phyloP scores from a whole-genome alignment of 768 basidiomycete genomes.

The Hypholoma fasciculare region DNA sequence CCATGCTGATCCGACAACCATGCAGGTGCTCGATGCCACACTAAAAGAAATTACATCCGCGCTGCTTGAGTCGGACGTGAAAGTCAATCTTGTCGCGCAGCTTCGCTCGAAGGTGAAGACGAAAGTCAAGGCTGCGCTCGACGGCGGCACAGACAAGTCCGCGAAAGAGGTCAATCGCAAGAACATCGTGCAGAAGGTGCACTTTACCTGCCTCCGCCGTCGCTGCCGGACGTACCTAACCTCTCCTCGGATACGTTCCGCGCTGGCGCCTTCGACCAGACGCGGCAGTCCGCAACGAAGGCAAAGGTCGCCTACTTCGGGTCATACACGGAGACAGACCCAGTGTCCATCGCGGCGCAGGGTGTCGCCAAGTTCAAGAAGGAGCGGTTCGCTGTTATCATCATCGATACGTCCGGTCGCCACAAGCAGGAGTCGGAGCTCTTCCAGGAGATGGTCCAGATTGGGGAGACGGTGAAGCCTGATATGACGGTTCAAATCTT shows the following conservation, averaged over 20 bases:
- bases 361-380: conserved; percentile 98
- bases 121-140: conserved; percentile 83
- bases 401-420: conserved; percentile 96
- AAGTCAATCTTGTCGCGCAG: conserved; percentile 91
- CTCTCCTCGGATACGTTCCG: conserved; percentile 85
- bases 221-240: background rate
- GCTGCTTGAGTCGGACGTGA: conserved; percentile 94
- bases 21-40: conserved; percentile 87
- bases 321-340: conserved; percentile 98
- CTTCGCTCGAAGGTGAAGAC: conserved; percentile 88
- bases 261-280: conserved; percentile 98
- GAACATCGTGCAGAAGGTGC: conserved; percentile 89
- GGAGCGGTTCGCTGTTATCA: conserved; percentile 97
- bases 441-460: conserved; percentile 98
- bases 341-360: conserved; percentile 90
- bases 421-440: conserved; percentile 97
- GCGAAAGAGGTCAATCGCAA: conserved; percentile 81
- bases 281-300: conserved; percentile 98
- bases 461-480: conserved; percentile 89
- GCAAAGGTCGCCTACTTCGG: conserved; percentile 99
- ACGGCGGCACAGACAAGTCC: conserved; percentile 62
- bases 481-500: conserved; percentile 95
- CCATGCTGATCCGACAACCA: background rate
- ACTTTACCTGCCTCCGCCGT: background rate
- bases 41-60: conserved; percentile 96